These are phyloP conservation scores for Chernovozyma aurita DNA, from an alignment of 1,139 yeast genomes.

Conservation along the genomic window DNA sequence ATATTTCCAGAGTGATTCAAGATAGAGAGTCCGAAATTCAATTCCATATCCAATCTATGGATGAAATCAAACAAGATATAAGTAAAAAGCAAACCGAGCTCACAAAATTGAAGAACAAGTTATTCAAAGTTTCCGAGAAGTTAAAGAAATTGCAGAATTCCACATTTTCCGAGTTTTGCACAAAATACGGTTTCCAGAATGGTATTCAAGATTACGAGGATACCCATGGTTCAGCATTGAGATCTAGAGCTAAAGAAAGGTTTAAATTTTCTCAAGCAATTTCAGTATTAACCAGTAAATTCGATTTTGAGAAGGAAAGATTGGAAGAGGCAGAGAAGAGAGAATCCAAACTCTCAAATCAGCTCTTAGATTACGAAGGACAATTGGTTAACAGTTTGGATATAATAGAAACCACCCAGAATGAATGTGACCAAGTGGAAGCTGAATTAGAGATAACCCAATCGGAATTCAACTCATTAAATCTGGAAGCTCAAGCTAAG, in stretches of 20 bases:
- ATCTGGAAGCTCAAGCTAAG: conserved; percentile 21
- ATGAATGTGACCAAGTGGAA: conserved; percentile 41
- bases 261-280: conserved; percentile 59
- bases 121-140: conserved; percentile 19
- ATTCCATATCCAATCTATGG: conserved; percentile 34
- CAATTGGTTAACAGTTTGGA: conserved; percentile 25
- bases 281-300: conserved; percentile 55
- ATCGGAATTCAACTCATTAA: conserved; percentile 31
- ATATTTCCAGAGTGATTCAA: conserved; percentile 45
- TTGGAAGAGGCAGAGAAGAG: conserved; percentile 47
- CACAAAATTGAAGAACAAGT: conserved; percentile 26
- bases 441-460: conserved; percentile 45
- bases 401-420: conserved; percentile 29
- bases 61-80: conserved; percentile 12
- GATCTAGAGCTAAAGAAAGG: conserved; percentile 61
- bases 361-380: conserved; percentile 27
- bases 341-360: conserved; percentile 30
- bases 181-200: conserved; percentile 44
- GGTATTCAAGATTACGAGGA: conserved; percentile 65
- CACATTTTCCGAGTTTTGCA: conserved; percentile 54
- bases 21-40: conserved; percentile 55
- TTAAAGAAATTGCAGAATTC: conserved; percentile 36
- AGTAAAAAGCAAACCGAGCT: conserved; percentile 16
- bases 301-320: conserved; percentile 61
- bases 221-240: conserved; percentile 56